Base-by-base conservation (phyloP, 306 rosid species). In the Begonia fuchsioides region DNA sequence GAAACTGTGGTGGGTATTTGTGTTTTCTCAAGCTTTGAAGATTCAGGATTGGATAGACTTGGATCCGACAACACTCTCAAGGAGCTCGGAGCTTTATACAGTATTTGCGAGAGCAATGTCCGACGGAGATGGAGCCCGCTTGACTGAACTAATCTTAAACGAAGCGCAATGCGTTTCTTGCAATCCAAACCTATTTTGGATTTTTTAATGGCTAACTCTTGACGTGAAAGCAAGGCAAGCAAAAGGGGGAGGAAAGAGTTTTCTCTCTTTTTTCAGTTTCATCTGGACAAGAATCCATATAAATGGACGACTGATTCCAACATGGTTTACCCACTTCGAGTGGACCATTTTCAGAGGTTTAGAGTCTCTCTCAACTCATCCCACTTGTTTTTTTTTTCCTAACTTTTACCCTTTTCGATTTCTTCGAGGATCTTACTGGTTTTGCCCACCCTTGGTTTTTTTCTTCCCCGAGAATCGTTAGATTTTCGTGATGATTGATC, bases 161-260 rank as follows among this genome's bases (percentile, higher is more conserved):
- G 14, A 41, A 41, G 45, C 14, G 45, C n/a, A 41, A 41, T 10
- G 12, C 9, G 45, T 41, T 41, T 41, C 45, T 41, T 41, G 45
- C 12, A 41, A 41, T 7, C 45, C 45, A 41, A 11, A 45, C 16
- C 49, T 1, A 14, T 1, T 3, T 12, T 13, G 49, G 49, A 45
- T 8, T 12, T 45, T 26, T 26, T 26, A 26, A 4, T 13, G 6
- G 11, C 12, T 10, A 17, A 17, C 38, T 47, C n/a, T 9, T 38
- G 38, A 9, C 53, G 46, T 57, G 61, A 47, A 47, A 17, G 61
- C 53, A 57, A 57, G 39, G 49, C 49, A 45, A 45, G 10, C 15
- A 12, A 15, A 15, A 2, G 15, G 46, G 46, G 12, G 9, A 43
- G 15, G 46, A 45, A 9, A n/a, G 17, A 47, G 45, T 7, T 57